Conservation (phyloP, 148 eudicot species). For the Persicaria maculosa region DNA sequence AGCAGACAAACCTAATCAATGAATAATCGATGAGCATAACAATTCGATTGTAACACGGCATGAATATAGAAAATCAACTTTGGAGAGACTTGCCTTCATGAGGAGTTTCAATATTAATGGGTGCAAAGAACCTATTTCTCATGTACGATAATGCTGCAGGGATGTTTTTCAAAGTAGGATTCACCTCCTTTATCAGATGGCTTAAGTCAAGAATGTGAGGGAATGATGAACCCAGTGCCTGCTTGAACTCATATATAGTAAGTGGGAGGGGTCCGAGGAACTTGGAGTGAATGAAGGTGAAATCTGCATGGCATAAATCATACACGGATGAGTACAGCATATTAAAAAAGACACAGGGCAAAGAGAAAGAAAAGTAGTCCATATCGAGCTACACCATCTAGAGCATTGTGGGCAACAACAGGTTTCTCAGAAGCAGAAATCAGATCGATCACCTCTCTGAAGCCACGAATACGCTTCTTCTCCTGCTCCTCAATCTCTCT, state of each 20-base stretch:
- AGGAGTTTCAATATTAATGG: constrained; percentile 58
- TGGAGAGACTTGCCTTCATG: constrained; percentile 46
- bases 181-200: constrained; percentile 70
- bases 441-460: constrained; percentile 88
- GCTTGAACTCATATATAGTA: constrained; percentile 55
- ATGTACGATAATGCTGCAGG: constrained; percentile 65
- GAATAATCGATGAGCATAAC: not conserved
- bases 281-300: constrained; percentile 69
- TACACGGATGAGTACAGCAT: not conserved
- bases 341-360: not conserved
- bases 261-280: constrained; percentile 76
- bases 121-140: constrained; percentile 55
- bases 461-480: constrained; percentile 64
- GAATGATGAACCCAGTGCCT: constrained; percentile 42
- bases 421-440: constrained; percentile 89
- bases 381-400: constrained; percentile 47
- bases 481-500: constrained; percentile 55
- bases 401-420: constrained; percentile 74
- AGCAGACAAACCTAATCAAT: constrained; percentile 28
- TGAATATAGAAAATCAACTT: not conserved
- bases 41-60: not conserved
- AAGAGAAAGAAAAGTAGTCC: not conserved
- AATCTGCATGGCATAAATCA: constrained; percentile 42
- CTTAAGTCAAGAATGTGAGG: constrained; percentile 61
- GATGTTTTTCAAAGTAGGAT: constrained; percentile 44